Conservation (phyloP, 257 asterid species). For the Thymus mandschuricus region DNA sequence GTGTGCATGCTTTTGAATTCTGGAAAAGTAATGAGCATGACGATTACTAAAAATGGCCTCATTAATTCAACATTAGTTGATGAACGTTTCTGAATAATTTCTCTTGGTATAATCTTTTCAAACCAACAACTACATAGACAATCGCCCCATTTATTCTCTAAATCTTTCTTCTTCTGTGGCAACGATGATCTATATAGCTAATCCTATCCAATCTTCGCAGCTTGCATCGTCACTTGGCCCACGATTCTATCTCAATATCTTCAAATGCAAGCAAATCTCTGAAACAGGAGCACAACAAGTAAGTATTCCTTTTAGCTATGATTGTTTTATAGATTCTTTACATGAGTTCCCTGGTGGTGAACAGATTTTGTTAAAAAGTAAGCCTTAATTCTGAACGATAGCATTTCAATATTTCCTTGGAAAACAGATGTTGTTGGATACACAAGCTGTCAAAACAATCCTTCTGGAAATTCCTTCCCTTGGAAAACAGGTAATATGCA, state of each 20-base stretch:
- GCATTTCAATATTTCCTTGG: constrained; percentile 22
- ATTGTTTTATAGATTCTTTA: constrained; percentile 2
- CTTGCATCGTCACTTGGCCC: constrained; percentile 96
- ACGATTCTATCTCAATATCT: constrained; percentile 87
- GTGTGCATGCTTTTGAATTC: no score
- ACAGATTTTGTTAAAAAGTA: constrained; percentile 9
- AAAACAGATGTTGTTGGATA: constrained; percentile 92
- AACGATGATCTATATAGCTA: constrained; percentile 18
- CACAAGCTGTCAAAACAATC: constrained; percentile 96
- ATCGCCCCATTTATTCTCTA: constrained; percentile 15
- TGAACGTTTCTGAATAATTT: no score
- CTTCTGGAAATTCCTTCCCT: constrained; percentile 94
- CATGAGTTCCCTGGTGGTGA: constrained; percentile 7
- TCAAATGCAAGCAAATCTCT: constrained; percentile 97
- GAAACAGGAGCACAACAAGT: constrained; percentile 99
- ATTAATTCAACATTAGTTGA: no score
- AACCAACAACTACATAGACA: not conserved
- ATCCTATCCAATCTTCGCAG: constrained; percentile 51
- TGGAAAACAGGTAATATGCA: constrained; percentile 77
- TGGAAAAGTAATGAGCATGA: no score
- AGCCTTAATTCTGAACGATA: constrained; percentile 14
- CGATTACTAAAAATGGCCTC: no score
- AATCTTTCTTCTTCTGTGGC: constrained; percentile 2
- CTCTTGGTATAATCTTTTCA: no score
- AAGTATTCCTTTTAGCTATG: constrained; percentile 24